Percentiles rank a stretch among this genome's conserved stretches.
Evolutionary conservation across 2,329 filamentous ascomycete species (phyloP).

Genomic region (Hysterium pulicare): DNA sequence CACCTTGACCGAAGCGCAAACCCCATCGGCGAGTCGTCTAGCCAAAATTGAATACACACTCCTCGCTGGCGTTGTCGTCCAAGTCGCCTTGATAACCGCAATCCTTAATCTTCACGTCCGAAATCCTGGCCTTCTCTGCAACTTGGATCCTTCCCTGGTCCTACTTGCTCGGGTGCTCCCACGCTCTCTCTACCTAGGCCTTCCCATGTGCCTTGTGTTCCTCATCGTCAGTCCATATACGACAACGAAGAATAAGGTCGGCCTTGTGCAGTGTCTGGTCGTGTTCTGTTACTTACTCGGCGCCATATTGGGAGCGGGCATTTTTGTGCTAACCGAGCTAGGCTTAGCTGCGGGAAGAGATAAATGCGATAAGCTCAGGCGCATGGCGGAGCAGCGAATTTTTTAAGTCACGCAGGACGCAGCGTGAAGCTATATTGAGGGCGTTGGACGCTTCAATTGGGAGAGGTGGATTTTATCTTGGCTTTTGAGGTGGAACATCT

Average conservation of each 20-base stretch:
- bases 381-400: too few relatives aligned
- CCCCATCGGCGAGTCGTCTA: too few relatives aligned
- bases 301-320: constrained; percentile 16
- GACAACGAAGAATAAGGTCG: constrained; percentile 13
- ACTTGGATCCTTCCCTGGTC: constrained; percentile 8
- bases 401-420: neutral
- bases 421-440: too few relatives aligned
- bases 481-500: too few relatives aligned
- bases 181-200: constrained; percentile 15
- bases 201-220: constrained; percentile 19
- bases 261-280: constrained; percentile 16
- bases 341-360: constrained; percentile 12
- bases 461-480: too few relatives aligned
- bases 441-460: too few relatives aligned
- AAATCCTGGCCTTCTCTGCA: constrained; percentile 3
- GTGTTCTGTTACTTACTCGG: constrained; percentile 23
- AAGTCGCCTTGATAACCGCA: neutral
- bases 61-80: too few relatives aligned
- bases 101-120: constrained; percentile 14
- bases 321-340: constrained; percentile 9
- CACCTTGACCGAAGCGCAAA: too few relatives aligned
- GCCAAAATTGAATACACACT: too few relatives aligned
- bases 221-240: constrained; percentile 20
- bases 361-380: constrained; percentile 7
- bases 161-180: constrained; percentile 18